Evolutionary conservation across 1,284 basidiomycete genomes (phyloP), one percentile per base, ranked within the genome.

Genomic region (Ustilago tritici): DNA sequence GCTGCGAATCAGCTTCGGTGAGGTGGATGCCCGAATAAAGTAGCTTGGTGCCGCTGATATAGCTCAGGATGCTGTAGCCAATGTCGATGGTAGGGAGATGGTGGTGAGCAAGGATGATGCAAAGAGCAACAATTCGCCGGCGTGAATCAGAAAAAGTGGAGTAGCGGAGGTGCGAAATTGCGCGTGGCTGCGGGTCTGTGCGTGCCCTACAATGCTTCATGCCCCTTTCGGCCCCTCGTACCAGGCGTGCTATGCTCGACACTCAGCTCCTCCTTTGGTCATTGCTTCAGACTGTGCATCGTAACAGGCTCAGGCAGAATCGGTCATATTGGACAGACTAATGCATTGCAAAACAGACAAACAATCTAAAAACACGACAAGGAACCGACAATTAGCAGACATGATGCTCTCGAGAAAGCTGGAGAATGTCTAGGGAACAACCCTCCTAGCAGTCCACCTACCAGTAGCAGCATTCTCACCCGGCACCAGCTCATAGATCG

Each of bases 401-500:
- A 41, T 17, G 15, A 17, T 28, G 23, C 23, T 28, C 23, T 28
- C 38, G 38, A 53, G 12, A 19, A 55, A 31, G n/a, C 3, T 14
- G 40, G 12, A 3, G 14, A 23, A 9, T 38, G 23, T 31, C n/a
- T 34, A 87, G 10, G 86, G 86, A 3, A 86, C 84, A 0, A 87
- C 71, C 3, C 76, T 65, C 15, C 77, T 65, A 63, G 80, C 78
- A 10, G 75, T 76, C 86, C 85, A 87, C 11, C 67, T 63, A 11
- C 65, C 68, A 2, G 61, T 65, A 4, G 70, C 70, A 2, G 69
- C 76, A 46, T 19, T 58, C 19, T 78, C 41, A 50, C 77, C 79
- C 12, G 56, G 31, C 11, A 56, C 60, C 31, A 81, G 62, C 50
- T 65, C 70, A 58, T 84, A 87, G 28, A 81, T 54, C 6, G 78